Conservation (phyloP, 108 stramenopile genomes). For the Skeletonema costatum region DNA sequence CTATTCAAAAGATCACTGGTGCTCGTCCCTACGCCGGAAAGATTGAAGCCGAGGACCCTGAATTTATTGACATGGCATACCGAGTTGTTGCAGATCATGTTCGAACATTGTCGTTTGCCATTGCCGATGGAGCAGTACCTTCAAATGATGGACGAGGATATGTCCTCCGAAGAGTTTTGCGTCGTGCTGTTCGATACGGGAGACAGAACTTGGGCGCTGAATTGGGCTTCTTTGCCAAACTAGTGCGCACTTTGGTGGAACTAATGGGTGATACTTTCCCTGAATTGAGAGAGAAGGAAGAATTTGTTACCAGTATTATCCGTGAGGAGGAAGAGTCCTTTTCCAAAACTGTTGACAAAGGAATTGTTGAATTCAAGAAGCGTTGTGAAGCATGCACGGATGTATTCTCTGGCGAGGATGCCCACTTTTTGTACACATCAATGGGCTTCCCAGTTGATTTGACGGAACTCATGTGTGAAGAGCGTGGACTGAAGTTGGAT, state of each 20-base stretch:
- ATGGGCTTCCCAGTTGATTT: conserved; percentile 99
- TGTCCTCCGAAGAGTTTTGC: conserved; percentile 93
- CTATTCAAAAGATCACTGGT: conserved; percentile 86
- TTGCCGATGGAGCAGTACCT: conserved; percentile 98
- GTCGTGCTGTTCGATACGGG: conserved; percentile 97
- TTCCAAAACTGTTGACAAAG: conserved; percentile 95
- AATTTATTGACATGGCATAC: conserved; percentile 97
- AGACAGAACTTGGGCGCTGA: conserved; percentile 93
- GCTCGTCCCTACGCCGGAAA: conserved; percentile 91
- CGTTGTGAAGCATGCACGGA: conserved; percentile 65
- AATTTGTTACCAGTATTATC: conserved; percentile 80
- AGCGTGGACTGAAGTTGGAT: conserved; percentile 93
- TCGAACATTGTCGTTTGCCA: conserved; percentile 96
- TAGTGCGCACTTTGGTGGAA: conserved; percentile 86
- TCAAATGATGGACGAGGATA: conserved; percentile 98
- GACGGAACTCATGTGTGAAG: conserved; percentile 99
- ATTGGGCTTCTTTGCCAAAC: conserved; percentile 93
- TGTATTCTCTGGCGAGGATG: conserved; percentile 91
- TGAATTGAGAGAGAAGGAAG: conserved; percentile 87
- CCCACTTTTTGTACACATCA: conserved; percentile 94
- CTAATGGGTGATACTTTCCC: conserved; percentile 94
- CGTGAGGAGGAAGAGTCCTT: conserved; percentile 96
- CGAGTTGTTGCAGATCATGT: conserved; percentile 99
- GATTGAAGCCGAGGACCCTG: conserved; percentile 90
- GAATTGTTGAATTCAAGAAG: conserved; percentile 92